Evolutionary conservation across 2,329 filamentous ascomycete genomes (phyloP), one percentile per base, ranked within the genome.

Genomic region (Tolypocladium guangdongense): DNA sequence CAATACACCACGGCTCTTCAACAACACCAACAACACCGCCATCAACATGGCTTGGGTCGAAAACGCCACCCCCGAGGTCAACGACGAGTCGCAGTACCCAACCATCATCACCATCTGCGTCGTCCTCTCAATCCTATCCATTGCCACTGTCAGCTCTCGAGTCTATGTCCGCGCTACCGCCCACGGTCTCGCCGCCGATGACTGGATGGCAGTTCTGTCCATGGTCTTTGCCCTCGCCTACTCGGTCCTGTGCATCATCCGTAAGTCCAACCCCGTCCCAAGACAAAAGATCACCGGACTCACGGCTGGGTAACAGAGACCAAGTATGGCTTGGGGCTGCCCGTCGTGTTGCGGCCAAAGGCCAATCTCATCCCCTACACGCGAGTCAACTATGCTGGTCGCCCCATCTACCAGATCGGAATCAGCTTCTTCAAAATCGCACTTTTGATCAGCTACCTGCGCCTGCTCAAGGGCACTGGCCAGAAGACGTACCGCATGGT

Each of bases 351-450:
- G 5, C 71, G 78, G 0, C 78, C 78, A 0, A 59, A 66, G n/a
- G 62, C 57, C n/a, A 71, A 75, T 45, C 59, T 77, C 0, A 55
- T 71, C 6, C 64, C 65, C 0, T 80, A 78, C 60, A 75, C 73
- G 0, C 61, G 75, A 52, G 65, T 77, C 59, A 81, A 81, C 61
- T 80, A 71, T 57, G 74, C 74, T 6, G 78, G 77, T 2, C 71
- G 78, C 3, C 78, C 78, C 0, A 72, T 80, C 46, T 81, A 81
- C 55, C 76, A 80, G 56, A 50, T 78, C 8, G 78, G 78, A 38
- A 78, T 81, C 61, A 75, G 74, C 55, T 78, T 78, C 54, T 81
- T 81, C 70, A 81, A 81, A 60, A 72, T 78, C 32, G 76, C 77
- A 0, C 66, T 80, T 2, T 66, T 78, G 54, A 72, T 80, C 58